Percentiles rank a stretch among this genome's conserved stretches.
phyloP scores from a whole-genome alignment of 2,329 filamentous ascomycete species.

The Didymella glomerata region DNA sequence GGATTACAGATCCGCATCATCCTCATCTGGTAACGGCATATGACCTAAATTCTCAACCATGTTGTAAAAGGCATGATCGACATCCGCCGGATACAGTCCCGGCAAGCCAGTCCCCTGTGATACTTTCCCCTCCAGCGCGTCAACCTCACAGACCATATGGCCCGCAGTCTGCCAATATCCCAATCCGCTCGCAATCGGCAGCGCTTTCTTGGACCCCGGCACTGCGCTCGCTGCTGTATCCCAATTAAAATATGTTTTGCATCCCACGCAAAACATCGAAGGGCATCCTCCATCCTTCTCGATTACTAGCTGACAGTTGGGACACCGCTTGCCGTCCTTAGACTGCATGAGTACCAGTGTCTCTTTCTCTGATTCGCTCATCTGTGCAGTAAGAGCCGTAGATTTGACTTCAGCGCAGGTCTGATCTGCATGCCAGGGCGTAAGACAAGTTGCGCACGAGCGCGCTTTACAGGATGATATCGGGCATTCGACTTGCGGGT shows the following conservation, averaged over 20 bases:
- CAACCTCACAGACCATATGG: constrained; percentile 10
- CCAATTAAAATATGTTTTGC: constrained; percentile 42
- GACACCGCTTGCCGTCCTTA: constrained; percentile 40
- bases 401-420: constrained; percentile 37
- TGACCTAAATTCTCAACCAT: background rate
- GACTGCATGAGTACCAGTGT: constrained; percentile 36
- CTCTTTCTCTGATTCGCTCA: constrained; percentile 34
- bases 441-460: constrained; percentile 33
- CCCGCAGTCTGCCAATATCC: constrained; percentile 8
- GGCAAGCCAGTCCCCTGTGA: background rate
- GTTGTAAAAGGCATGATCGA: background rate
- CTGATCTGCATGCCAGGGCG: constrained; percentile 36
- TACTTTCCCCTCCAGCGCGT: background rate
- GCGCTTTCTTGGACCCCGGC: constrained; percentile 28
- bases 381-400: constrained; percentile 28
- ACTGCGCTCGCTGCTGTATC: constrained; percentile 34
- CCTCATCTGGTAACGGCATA: constrained; percentile 10
- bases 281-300: constrained; percentile 44
- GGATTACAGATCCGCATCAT: constrained; percentile 6
- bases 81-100: background rate
- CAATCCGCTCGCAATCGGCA: background rate
- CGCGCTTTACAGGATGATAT: constrained; percentile 26
- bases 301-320: constrained; percentile 43
- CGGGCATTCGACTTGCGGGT: constrained; percentile 36
- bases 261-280: constrained; percentile 36